Percentiles rank a stretch among this genome's conserved stretches.
Evolutionary conservation across 805 yeast species (phyloP).

Genomic region (Lipomyces yamadae): DNA sequence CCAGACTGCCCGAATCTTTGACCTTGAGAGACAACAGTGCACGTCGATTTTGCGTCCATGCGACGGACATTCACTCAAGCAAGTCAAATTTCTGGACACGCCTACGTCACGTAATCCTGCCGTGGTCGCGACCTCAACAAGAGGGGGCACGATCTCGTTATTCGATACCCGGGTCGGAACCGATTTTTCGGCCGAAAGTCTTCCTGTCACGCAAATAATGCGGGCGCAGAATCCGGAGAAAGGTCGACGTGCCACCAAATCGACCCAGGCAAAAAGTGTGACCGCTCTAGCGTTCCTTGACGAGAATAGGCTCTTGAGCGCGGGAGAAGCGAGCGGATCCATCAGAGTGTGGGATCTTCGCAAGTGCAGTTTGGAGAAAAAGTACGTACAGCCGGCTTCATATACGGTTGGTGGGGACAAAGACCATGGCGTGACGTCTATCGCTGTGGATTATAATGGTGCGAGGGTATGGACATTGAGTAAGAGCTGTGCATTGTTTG

Average conservation of each 20-base stretch:
- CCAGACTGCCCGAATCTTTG: conserved; percentile 33
- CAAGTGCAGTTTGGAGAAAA: conserved; percentile 6
- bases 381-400: conserved; percentile 11
- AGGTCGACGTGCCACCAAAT: conserved; percentile 13
- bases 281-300: conserved; percentile 27
- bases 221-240: conserved; percentile 31
- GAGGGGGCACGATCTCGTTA: conserved; percentile 29
- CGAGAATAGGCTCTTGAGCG: conserved; percentile 24
- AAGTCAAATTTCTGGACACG: conserved; percentile 21
- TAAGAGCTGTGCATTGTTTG: conserved; percentile 18
- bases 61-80: conserved; percentile 24
- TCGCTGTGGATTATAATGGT: conserved; percentile 19
- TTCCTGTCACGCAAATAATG: conserved; percentile 14
- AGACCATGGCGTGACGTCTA: conserved; percentile 27
- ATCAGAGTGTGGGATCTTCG: conserved; percentile 30
- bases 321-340: conserved; percentile 24
- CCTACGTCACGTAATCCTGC: conserved; percentile 8
- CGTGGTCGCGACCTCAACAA: conserved; percentile 16
- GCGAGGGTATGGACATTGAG: conserved; percentile 26
- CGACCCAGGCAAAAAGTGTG: conserved; percentile 22
- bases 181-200: neutral
- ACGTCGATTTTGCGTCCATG: conserved; percentile 16
- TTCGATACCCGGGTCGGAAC: conserved; percentile 21
- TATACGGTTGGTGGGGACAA: conserved; percentile 3
- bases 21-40: conserved; percentile 23